Evolutionary conservation across 306 rosid species (phyloP).

Genomic region (Medicago lupulina): DNA sequence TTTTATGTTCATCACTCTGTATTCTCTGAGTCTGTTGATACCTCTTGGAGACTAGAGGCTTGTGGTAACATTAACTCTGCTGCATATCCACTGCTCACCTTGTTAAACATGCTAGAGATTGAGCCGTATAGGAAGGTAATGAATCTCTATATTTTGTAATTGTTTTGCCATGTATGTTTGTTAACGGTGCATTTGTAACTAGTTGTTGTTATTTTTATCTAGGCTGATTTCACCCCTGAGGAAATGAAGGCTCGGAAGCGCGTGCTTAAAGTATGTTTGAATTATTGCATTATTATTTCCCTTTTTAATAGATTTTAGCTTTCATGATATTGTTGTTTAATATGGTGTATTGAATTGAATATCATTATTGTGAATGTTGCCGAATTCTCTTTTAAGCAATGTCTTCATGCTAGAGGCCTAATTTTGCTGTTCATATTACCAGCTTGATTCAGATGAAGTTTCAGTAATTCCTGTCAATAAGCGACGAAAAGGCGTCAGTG

Average conservation of each 20-base stretch:
- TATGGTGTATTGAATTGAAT: neutral
- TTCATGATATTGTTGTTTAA: neutral
- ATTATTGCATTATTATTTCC: neutral
- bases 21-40: conserved; percentile 52
- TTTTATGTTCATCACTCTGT: conserved; percentile 65
- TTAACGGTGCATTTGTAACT: conserved; percentile 17
- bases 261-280: conserved; percentile 59
- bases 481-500: conserved; percentile 56
- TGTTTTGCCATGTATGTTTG: neutral
- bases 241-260: conserved; percentile 80
- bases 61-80: conserved; percentile 52
- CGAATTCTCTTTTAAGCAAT: neutral
- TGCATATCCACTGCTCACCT: conserved; percentile 64
- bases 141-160: neutral
- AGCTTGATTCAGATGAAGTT: conserved; percentile 65
- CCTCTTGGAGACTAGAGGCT: conserved; percentile 74
- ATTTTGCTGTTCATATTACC: conserved; percentile 33
- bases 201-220: conserved; percentile 32
- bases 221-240: conserved; percentile 86
- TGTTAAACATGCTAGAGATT: conserved; percentile 65
- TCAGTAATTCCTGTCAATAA: conserved; percentile 57
- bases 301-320: neutral
- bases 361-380: neutral
- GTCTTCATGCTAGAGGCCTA: conserved; percentile 10
- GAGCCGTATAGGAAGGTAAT: conserved; percentile 67